These are phyloP conservation scores for Capillidium heterosporum DNA, from an alignment of 371 early-diverging fungal species.

Conservation along the genomic window DNA sequence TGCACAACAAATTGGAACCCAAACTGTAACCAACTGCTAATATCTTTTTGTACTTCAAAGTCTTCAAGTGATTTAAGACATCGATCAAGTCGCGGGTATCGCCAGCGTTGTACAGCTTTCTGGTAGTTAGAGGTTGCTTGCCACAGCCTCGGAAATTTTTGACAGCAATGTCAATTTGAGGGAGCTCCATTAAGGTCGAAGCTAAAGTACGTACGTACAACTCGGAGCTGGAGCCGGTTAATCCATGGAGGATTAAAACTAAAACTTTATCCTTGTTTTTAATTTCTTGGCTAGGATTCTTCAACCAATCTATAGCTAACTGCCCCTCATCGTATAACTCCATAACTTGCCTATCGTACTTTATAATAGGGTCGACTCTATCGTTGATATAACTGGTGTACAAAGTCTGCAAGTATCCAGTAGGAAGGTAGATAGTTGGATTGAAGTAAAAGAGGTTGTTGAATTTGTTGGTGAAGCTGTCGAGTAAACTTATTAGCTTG, in stretches of 20 bases:
- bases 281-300: slow-evolving; percentile 27
- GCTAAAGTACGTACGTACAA: background rate
- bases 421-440: slow-evolving; percentile 16
- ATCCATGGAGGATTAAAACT: slow-evolving; percentile 65
- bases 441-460: background rate
- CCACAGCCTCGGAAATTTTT: slow-evolving; percentile 81
- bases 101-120: slow-evolving; percentile 65
- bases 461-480: too few species aligned
- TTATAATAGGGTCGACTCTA: slow-evolving; percentile 16
- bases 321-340: slow-evolving; percentile 52
- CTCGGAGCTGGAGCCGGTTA: slow-evolving; percentile 58
- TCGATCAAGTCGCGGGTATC: slow-evolving; percentile 62
- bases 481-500: too few species aligned
- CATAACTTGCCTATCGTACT: slow-evolving; percentile 24
- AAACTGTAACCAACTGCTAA: slow-evolving; percentile 73
- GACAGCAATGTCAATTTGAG: slow-evolving; percentile 49
- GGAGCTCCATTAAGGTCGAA: slow-evolving; percentile 24
- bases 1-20: slow-evolving; percentile 79
- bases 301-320: slow-evolving; percentile 75
- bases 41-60: slow-evolving; percentile 32
- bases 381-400: slow-evolving; percentile 27
- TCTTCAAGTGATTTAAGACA: slow-evolving; percentile 33
- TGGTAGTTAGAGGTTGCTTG: slow-evolving; percentile 45
- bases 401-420: slow-evolving; percentile 39
- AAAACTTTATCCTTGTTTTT: background rate